A percentile compares a stretch with the other conserved stretches of the same genome.
phyloP scores from a whole-genome alignment of 2,329 filamentous ascomycete genomes.

The Venturia asperata region DNA sequence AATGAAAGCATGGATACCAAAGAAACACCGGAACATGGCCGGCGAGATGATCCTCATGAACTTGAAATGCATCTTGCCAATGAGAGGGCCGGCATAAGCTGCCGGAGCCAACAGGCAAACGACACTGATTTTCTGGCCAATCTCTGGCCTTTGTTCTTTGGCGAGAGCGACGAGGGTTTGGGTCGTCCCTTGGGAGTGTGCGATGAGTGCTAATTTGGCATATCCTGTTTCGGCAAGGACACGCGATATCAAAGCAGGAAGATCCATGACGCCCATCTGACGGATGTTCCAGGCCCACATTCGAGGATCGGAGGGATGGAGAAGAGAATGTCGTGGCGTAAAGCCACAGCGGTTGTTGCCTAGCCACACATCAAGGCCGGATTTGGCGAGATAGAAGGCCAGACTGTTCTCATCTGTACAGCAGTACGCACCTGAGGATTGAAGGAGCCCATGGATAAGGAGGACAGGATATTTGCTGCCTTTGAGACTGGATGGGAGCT shows the following conservation, averaged over 20 bases:
- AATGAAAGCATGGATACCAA: conserved; percentile 90
- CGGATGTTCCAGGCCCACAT: conserved; percentile 98
- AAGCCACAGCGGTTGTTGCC: conserved; percentile 91
- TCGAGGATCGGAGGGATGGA: conserved; percentile 68
- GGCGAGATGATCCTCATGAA: conserved; percentile 81
- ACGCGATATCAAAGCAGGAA: conserved; percentile 71
- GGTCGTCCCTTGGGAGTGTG: conserved; percentile 87
- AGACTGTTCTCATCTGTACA: conserved; percentile 83
- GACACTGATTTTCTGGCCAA: conserved; percentile 75
- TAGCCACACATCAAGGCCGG: conserved; percentile 90
- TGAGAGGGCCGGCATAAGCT: conserved; percentile 78
- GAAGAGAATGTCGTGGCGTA: conserved; percentile 63
- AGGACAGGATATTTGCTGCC: conserved; percentile 71
- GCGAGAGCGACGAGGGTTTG: conserved; percentile 81
- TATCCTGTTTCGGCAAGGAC: conserved; percentile 80
- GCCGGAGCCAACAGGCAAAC: conserved; percentile 90
- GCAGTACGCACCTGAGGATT: conserved; percentile 83
- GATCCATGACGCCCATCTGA: conserved; percentile 85
- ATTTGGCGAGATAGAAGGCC: conserved; percentile 86
- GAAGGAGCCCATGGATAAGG: conserved; percentile 80
- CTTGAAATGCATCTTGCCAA: conserved; percentile 83
- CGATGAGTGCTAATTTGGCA: conserved; percentile 71
- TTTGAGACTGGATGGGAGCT: conserved; percentile 20
- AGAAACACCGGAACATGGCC: conserved; percentile 67
- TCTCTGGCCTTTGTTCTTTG: conserved; percentile 79